Conservation (phyloP, 192 early-diverging fungal genomes). For the Coemansia sp. region DNA sequence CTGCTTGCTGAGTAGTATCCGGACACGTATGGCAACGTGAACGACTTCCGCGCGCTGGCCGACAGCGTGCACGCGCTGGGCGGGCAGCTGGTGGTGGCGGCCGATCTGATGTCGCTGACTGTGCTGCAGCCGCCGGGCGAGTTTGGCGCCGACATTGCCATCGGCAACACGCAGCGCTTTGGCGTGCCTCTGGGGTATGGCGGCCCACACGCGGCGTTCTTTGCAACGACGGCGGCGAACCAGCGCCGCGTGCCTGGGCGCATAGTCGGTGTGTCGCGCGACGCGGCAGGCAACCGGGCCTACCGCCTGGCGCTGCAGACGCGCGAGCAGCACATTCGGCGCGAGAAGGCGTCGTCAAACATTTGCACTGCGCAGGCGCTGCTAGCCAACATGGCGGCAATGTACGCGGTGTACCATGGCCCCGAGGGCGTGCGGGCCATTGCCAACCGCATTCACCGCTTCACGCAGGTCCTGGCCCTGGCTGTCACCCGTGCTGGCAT, state of each 20-base stretch:
- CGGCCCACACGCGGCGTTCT: slow-evolving; percentile 99
- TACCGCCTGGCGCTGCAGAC: slow-evolving; percentile 96
- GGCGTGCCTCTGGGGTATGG: slow-evolving; percentile 98
- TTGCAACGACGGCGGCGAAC: slow-evolving; percentile 85
- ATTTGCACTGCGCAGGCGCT: slow-evolving; percentile 99
- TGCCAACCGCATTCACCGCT: slow-evolving; percentile 88
- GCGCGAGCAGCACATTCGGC: slow-evolving; percentile 97
- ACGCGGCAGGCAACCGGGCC: slow-evolving; percentile 77
- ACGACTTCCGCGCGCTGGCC: slow-evolving; percentile 77
- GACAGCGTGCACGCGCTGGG: slow-evolving; percentile 73
- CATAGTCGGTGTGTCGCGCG: slow-evolving; percentile 93
- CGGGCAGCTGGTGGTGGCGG: slow-evolving; percentile 86
- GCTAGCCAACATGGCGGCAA: slow-evolving; percentile 98
- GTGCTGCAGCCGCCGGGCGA: slow-evolving; percentile 90
- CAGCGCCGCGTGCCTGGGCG: slow-evolving; percentile 96
- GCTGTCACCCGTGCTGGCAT: slow-evolving; percentile 73
- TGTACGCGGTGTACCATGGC: slow-evolving; percentile 99
- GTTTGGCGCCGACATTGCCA: slow-evolving; percentile 95
- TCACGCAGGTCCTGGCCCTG: slow-evolving; percentile 77
- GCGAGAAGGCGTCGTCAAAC: slow-evolving; percentile 98
- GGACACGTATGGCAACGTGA: slow-evolving; percentile 77
- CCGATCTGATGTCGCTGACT: slow-evolving; percentile 89
- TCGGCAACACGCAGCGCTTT: slow-evolving; percentile 97
- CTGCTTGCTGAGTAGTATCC: slow-evolving; percentile 73
- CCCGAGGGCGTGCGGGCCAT: slow-evolving; percentile 86